Conservation (phyloP, 1,284 basidiomycete species). For the Ganoderma multipileum region DNA sequence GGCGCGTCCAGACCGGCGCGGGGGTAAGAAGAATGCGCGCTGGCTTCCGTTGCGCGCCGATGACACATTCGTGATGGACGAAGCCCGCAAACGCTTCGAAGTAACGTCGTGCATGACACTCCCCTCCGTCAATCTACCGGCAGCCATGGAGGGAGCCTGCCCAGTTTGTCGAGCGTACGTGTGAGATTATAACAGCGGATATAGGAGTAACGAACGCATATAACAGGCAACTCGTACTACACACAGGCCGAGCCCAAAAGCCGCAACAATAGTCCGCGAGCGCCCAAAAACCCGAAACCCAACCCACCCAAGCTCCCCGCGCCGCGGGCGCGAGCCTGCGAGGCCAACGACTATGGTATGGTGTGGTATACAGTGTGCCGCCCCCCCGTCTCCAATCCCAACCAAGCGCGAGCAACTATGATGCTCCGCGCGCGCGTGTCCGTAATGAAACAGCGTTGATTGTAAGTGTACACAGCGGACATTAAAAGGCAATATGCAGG, state of each 20-base stretch:
- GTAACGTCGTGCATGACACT: background rate
- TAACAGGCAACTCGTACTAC: conserved; percentile 7
- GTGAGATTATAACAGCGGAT: conserved; percentile 8
- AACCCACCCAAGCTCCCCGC: background rate
- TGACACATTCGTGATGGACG: conserved; percentile 10
- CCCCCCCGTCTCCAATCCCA: background rate
- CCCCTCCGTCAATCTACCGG: background rate
- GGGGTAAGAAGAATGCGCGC: conserved; percentile 7
- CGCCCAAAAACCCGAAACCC: background rate
- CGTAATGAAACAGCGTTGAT: conserved; percentile 23
- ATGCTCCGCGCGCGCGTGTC: conserved; percentile 8
- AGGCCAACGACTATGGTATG: background rate
- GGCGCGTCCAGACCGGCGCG: conserved; percentile 6
- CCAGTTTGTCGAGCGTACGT: background rate
- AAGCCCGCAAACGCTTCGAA: conserved; percentile 1
- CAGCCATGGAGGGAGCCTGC: background rate
- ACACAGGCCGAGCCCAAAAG: conserved; percentile 4
- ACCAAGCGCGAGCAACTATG: background rate
- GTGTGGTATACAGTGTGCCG: background rate
- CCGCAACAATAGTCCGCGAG: background rate
- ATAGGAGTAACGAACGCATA: conserved; percentile 1
- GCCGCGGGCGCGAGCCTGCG: background rate
- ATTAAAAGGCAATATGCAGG: conserved; percentile 18
- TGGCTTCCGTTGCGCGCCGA: conserved; percentile 5
- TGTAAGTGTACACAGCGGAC: conserved; percentile 20